These are phyloP conservation scores for Cystobasidium ongulense DNA, from an alignment of 768 basidiomycete species.

Conservation along the genomic window DNA sequence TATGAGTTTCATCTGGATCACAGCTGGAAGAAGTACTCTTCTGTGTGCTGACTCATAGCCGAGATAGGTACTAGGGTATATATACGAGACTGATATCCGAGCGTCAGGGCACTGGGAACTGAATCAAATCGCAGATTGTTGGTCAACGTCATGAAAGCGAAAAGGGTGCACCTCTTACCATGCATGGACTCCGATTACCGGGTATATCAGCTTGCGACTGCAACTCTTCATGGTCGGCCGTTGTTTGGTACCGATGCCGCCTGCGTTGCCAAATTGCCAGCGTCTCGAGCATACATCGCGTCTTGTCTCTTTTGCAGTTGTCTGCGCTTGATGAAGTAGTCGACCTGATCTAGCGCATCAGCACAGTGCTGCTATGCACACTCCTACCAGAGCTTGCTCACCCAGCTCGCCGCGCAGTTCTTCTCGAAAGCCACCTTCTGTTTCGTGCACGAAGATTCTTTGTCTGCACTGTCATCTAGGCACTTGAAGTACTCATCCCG, in stretches of 20 bases:
- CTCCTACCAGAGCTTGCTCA: background rate
- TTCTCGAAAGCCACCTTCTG: conserved; percentile 5
- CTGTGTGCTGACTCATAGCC: too few species aligned
- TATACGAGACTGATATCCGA: too few species aligned
- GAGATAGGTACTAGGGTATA: too few species aligned
- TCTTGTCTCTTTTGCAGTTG: conserved; percentile 21
- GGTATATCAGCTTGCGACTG: too few species aligned
- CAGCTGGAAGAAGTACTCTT: too few species aligned
- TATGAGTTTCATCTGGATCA: too few species aligned
- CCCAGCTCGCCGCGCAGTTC: conserved; percentile 31
- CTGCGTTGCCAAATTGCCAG: conserved; percentile 6
- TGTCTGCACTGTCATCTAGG: background rate
- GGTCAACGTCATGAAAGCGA: too few species aligned
- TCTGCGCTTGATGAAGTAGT: conserved; percentile 29
- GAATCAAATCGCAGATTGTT: too few species aligned
- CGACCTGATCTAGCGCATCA: conserved; percentile 1
- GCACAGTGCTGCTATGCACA: background rate
- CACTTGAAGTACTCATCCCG: conserved; percentile 19
- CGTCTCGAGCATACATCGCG: conserved; percentile 18
- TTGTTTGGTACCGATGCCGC: background rate
- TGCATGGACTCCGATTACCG: too few species aligned
- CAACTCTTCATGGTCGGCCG: background rate
- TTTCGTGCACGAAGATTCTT: background rate
- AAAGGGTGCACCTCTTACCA: too few species aligned
- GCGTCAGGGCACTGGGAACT: too few species aligned